A percentile compares a stretch with the other conserved stretches of the same genome.
Evolutionary conservation across 2,329 filamentous ascomycete genomes (phyloP).

Genomic region (Westerdykella aurantiaca): DNA sequence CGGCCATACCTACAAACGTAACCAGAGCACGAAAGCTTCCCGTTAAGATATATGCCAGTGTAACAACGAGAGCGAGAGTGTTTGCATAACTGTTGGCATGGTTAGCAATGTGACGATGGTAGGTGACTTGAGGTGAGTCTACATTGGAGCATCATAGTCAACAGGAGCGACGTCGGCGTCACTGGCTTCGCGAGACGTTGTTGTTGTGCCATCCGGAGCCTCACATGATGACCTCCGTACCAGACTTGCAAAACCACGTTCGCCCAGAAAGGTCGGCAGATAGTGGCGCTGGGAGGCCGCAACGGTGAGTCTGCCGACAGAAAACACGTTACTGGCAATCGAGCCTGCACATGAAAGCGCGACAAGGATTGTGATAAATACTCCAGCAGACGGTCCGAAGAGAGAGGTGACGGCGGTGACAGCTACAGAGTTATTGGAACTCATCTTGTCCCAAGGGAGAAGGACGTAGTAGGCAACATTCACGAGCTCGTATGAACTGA

Average conservation of each 20-base stretch:
- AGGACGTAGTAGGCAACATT: conserved; percentile 60
- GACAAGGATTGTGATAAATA: conserved; percentile 52
- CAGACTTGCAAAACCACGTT: conserved; percentile 17
- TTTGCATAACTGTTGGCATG: conserved; percentile 22
- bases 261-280: conserved; percentile 29
- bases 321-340: conserved; percentile 58
- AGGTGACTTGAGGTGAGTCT: conserved; percentile 3
- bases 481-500: conserved; percentile 54
- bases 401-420: conserved; percentile 49
- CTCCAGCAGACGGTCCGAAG: conserved; percentile 50
- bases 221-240: neutral
- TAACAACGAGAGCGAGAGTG: conserved; percentile 25
- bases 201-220: conserved; percentile 1
- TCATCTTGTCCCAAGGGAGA: conserved; percentile 54
- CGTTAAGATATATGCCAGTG: conserved; percentile 54
- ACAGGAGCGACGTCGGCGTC: neutral
- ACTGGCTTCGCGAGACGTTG: neutral
- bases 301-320: conserved; percentile 56
- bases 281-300: conserved; percentile 43
- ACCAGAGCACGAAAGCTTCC: conserved; percentile 57
- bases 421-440: conserved; percentile 56
- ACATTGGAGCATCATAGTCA: conserved; percentile 31
- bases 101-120: conserved; percentile 6
- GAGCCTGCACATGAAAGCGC: conserved; percentile 58
- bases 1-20: conserved; percentile 43